Percentiles rank a stretch among this genome's conserved stretches.
These are phyloP conservation scores for Tetrahymena borealis DNA, from an alignment of 73 alveolate genomes.

Conservation along the genomic window DNA sequence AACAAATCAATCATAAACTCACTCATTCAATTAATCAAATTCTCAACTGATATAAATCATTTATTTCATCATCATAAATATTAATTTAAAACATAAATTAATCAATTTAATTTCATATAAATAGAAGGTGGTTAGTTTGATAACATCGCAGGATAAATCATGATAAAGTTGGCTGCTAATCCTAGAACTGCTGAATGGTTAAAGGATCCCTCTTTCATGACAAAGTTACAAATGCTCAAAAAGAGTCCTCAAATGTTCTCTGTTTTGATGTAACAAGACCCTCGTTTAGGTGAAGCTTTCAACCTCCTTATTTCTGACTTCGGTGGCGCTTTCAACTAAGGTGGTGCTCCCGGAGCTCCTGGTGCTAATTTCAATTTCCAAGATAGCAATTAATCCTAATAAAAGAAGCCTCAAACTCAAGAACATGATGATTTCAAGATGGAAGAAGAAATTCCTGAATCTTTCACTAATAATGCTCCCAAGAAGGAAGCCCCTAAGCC, in stretches of 20 bases:
- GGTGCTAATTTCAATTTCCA: neutral
- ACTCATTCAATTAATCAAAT: too few relatives aligned
- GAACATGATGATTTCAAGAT: neutral
- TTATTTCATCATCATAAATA: too few relatives aligned
- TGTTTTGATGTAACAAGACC: slow-evolving; percentile 55
- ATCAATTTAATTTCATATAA: neutral
- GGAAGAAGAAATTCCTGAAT: slow-evolving; percentile 30
- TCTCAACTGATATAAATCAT: too few relatives aligned
- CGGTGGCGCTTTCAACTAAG: neutral
- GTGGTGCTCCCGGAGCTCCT: neutral
- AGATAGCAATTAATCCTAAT: slow-evolving; percentile 31
- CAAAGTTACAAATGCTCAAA: slow-evolving; percentile 55
- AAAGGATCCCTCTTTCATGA: slow-evolving; percentile 66
- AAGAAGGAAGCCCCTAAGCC: neutral
- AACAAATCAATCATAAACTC: too few relatives aligned
- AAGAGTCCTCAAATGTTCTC: slow-evolving; percentile 66
- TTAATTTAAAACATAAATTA: too few relatives aligned
- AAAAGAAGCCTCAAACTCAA: slow-evolving; percentile 33
- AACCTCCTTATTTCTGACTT: neutral
- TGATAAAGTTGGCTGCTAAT: slow-evolving; percentile 67
- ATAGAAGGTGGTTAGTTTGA: slow-evolving; percentile 9
- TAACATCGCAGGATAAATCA: neutral
- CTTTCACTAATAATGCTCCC: neutral
- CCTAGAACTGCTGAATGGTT: slow-evolving; percentile 75
- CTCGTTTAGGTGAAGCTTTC: neutral